Percentiles rank a stretch among this genome's conserved stretches.
These are phyloP conservation scores for Fusarium equiseti DNA, from an alignment of 2,329 filamentous ascomycete species.

Conservation along the genomic window DNA sequence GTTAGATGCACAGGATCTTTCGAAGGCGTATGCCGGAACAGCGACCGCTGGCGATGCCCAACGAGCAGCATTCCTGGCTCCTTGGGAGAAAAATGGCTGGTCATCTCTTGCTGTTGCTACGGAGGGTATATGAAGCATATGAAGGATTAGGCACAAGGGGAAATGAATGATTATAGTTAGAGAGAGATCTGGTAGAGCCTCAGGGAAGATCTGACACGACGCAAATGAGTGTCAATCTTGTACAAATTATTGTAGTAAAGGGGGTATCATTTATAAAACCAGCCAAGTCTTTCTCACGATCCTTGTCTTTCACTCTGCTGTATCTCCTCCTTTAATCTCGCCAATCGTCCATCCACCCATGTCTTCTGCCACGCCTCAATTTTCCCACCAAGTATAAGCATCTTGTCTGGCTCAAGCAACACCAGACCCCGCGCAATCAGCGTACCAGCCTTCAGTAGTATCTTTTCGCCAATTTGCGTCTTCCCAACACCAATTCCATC, in stretches of 20 bases:
- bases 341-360: conserved; percentile 80
- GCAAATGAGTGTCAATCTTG: background rate
- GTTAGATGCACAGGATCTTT: conserved; percentile 76
- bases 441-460: conserved; percentile 75
- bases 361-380: conserved; percentile 82
- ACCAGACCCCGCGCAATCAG: conserved; percentile 80
- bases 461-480: conserved; percentile 81
- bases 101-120: conserved; percentile 59
- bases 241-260: conserved; percentile 15
- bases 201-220: background rate
- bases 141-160: background rate
- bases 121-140: conserved; percentile 33
- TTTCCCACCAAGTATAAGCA: conserved; percentile 86
- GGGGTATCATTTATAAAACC: conserved; percentile 35
- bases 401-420: conserved; percentile 77
- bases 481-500: conserved; percentile 74
- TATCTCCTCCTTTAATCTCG: conserved; percentile 72
- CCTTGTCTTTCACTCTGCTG: conserved; percentile 49
- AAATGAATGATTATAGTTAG: background rate
- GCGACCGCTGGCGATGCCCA: conserved; percentile 80
- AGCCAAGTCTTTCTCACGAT: conserved; percentile 1
- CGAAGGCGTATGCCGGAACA: conserved; percentile 79
- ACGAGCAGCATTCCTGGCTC: conserved; percentile 81
- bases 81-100: conserved; percentile 80
- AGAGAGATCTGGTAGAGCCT: background rate